These are phyloP conservation scores for Globisporangium orthogonon DNA, from an alignment of 352 stramenopile genomes.

Conservation along the genomic window DNA sequence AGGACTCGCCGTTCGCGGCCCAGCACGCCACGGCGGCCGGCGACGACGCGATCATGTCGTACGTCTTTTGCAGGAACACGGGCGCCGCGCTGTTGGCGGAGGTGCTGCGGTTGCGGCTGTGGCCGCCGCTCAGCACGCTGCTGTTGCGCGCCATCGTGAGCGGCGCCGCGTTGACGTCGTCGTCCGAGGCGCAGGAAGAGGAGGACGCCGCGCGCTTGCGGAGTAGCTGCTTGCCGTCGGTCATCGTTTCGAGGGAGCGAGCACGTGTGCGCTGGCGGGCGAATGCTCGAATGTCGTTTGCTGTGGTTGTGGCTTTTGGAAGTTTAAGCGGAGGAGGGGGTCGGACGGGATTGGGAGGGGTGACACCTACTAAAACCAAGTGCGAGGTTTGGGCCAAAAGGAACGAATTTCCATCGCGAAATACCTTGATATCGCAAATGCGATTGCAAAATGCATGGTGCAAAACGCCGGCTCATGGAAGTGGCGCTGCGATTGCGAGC, in stretches of 20 bases:
- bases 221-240: conserved; percentile 8
- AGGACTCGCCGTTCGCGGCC: conserved; percentile 75
- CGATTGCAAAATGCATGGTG: too few relatives aligned
- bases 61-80: conserved; percentile 91
- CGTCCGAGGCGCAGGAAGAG: not conserved
- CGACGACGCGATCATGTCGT: conserved; percentile 91
- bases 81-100: conserved; percentile 24
- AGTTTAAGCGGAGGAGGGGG: too few relatives aligned
- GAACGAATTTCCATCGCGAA: too few relatives aligned
- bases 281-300: too few relatives aligned
- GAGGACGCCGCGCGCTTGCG: conserved; percentile 3
- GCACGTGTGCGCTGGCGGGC: too few relatives aligned
- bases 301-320: too few relatives aligned
- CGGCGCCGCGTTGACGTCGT: not conserved
- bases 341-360: too few relatives aligned
- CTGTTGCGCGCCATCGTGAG: conserved; percentile 16
- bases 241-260: not conserved
- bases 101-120: not conserved
- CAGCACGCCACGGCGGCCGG: conserved; percentile 68
- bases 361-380: too few relatives aligned
- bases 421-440: too few relatives aligned
- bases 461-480: too few relatives aligned
- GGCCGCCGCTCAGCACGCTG: conserved; percentile 7
- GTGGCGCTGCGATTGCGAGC: too few relatives aligned
- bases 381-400: too few relatives aligned